Conservation (phyloP, 2,329 filamentous ascomycete species). For the Aspergillus pseudonomiae region DNA sequence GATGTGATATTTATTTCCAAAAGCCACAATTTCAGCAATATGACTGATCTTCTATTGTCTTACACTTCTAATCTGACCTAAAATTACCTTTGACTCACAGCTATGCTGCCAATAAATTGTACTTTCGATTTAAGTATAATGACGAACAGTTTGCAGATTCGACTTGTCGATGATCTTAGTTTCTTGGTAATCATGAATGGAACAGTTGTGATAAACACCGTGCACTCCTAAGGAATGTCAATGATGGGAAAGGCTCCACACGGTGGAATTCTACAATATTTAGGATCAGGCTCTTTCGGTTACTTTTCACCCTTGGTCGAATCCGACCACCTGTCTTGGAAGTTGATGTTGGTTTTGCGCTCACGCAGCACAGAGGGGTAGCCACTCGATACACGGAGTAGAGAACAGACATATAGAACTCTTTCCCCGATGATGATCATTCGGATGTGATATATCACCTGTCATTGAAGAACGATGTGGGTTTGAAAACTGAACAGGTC, state of each 20-base stretch:
- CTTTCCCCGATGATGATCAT: not conserved
- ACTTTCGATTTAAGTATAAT: not conserved
- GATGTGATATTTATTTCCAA: not conserved
- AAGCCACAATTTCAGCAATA: not conserved
- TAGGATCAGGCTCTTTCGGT: not conserved
- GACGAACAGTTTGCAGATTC: not conserved
- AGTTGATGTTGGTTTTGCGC: not conserved
- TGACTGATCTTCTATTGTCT: not conserved
- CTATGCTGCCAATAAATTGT: not conserved
- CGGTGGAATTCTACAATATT: not conserved
- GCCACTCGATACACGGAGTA: not conserved
- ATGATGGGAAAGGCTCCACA: not conserved
- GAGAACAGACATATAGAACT: not conserved
- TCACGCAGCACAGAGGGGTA: not conserved
- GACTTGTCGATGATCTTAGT: not conserved
- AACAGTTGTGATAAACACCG: not conserved
- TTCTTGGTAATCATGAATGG: not conserved
- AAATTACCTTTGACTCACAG: not conserved
- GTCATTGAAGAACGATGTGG: not conserved
- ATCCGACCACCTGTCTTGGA: not conserved
- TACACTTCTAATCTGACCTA: not conserved
- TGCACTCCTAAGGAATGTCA: not conserved
- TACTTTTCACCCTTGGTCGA: not conserved
- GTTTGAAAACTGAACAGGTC: not conserved
- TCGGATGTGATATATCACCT: not conserved